These are phyloP conservation scores for Lepidium africanum DNA, from an alignment of 345 rosid species.

Conservation along the genomic window DNA sequence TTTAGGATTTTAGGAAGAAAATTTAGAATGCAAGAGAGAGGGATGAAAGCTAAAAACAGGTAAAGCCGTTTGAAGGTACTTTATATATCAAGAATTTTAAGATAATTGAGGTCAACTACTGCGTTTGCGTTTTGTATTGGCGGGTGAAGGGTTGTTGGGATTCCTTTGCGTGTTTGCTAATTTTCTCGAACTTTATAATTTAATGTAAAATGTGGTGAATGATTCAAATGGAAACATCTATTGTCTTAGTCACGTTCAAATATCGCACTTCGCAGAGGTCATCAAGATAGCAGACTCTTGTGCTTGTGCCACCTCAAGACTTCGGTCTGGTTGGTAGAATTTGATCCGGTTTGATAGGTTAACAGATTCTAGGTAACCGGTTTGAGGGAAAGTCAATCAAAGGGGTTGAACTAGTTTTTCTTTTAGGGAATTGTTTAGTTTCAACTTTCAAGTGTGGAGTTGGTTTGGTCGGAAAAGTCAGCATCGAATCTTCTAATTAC, in stretches of 20 bases:
- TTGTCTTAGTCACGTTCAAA: conserved; percentile 24
- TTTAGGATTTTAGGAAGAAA: conserved; percentile 33
- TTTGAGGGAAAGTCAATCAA: conserved; percentile 9
- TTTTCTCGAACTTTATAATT: neutral
- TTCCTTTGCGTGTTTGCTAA: conserved; percentile 9
- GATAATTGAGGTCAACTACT: conserved; percentile 8
- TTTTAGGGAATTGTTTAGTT: neutral
- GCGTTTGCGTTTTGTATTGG: conserved; percentile 26
- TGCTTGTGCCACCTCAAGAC: conserved; percentile 7
- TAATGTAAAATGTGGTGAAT: neutral
- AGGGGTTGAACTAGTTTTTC: conserved; percentile 19
- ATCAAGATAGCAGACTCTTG: conserved; percentile 7
- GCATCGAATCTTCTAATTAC: neutral
- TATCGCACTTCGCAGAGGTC: neutral
- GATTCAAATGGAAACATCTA: conserved; percentile 21
- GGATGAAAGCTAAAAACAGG: conserved; percentile 20
- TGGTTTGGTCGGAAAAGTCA: conserved; percentile 25
- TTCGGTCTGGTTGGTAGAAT: neutral
- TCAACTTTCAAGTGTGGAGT: conserved; percentile 9
- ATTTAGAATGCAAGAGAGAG: conserved; percentile 21
- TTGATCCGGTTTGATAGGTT: neutral
- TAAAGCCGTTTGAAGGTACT: conserved; percentile 17
- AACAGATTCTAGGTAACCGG: neutral
- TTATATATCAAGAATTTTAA: neutral
- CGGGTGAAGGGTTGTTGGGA: conserved; percentile 30